Conservation (phyloP, 345 rosid genomes). For the Heritiera littoralis region DNA sequence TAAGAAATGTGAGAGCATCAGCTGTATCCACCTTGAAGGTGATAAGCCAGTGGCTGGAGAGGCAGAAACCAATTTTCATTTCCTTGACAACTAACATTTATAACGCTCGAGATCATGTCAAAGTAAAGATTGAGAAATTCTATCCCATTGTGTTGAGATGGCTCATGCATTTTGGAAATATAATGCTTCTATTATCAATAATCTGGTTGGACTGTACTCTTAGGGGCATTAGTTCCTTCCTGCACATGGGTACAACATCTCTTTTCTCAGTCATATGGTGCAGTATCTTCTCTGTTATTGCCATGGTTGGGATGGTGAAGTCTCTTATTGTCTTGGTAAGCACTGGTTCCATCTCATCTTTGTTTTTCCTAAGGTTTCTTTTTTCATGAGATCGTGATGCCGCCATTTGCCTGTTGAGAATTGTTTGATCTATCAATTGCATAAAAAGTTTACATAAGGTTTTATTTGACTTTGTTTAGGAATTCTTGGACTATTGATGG, state of each 20-base stretch:
- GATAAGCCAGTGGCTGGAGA: slow-evolving; percentile 61
- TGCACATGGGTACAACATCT: slow-evolving; percentile 83
- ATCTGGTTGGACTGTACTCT: slow-evolving; percentile 89
- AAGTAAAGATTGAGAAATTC: slow-evolving; percentile 48
- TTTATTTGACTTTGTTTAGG: not conserved
- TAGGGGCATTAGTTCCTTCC: slow-evolving; percentile 84
- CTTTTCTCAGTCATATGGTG: slow-evolving; percentile 89
- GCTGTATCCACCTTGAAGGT: slow-evolving; percentile 38
- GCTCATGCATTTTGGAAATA: slow-evolving; percentile 69
- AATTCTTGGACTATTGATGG: not conserved
- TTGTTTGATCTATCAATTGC: not conserved
- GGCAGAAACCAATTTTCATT: slow-evolving; percentile 51
- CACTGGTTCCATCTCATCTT: slow-evolving; percentile 15
- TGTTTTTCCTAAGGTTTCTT: not conserved
- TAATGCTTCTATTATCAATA: slow-evolving; percentile 66
- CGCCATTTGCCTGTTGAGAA: slow-evolving; percentile 8
- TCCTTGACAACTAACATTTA: slow-evolving; percentile 37
- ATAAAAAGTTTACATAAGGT: not conserved
- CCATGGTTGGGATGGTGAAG: slow-evolving; percentile 75
- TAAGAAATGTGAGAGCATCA: slow-evolving; percentile 49
- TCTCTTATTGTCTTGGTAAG: slow-evolving; percentile 78
- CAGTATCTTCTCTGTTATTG: slow-evolving; percentile 73
- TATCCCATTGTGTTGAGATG: slow-evolving; percentile 65
- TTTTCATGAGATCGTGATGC: not conserved
- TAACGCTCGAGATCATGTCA: slow-evolving; percentile 49